Evolutionary conservation across 108 stramenopile genomes (phyloP).

Genomic region (Parietichytrium sp.): DNA sequence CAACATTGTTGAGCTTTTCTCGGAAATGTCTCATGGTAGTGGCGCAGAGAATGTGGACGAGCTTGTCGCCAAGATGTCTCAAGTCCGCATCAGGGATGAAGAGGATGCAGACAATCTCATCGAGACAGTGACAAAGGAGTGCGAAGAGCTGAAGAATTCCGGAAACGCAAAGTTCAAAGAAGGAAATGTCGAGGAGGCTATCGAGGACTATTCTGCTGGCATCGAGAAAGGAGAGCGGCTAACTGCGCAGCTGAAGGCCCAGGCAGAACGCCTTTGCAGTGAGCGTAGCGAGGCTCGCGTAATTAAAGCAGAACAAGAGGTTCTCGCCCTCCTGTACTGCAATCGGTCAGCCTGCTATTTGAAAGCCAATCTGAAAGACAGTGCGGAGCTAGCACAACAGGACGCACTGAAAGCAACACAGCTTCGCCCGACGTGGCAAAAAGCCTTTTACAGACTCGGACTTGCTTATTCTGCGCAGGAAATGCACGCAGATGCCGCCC

Average conservation of each 20-base stretch:
- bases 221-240: not conserved
- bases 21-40: not conserved
- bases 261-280: not conserved
- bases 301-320: not conserved
- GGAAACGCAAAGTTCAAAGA: constrained; percentile 17
- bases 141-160: not conserved
- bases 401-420: not conserved
- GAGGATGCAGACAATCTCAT: not conserved
- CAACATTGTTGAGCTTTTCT: not conserved
- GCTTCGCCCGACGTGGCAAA: constrained; percentile 18
- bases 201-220: not conserved
- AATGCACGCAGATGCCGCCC: constrained; percentile 16
- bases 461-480: not conserved
- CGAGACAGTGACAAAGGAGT: not conserved
- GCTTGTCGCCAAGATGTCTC: not conserved
- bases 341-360: constrained; percentile 32
- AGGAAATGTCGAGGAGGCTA: not conserved
- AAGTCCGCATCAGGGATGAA: not conserved
- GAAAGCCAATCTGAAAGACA: not conserved
- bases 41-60: not conserved
- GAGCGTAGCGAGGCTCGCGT: not conserved
- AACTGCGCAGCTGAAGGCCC: not conserved
- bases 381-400: not conserved
- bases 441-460: not conserved
- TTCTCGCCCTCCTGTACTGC: not conserved